Evolutionary conservation across 331 rosid species (phyloP).

Genomic region (Phaseolus coccineus): DNA sequence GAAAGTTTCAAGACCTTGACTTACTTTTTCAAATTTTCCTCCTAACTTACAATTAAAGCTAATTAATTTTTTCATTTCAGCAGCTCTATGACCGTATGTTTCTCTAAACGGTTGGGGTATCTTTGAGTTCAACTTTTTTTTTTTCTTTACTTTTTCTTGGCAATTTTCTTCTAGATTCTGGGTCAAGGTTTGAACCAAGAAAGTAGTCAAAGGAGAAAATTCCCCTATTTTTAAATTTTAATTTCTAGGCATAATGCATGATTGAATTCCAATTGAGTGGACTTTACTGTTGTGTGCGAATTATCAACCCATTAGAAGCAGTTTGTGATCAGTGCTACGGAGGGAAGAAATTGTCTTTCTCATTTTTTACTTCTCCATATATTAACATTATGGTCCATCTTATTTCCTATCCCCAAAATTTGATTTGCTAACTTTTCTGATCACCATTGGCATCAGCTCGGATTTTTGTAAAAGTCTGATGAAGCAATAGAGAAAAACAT

Average conservation of each 20-base stretch:
- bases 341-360: slow-evolving; percentile 16
- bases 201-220: slow-evolving; percentile 16
- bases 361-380: slow-evolving; percentile 27
- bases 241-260: neutral
- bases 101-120: slow-evolving; percentile 1
- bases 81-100: neutral
- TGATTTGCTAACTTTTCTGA: slow-evolving; percentile 34
- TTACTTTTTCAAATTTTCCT: slow-evolving; percentile 46
- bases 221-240: neutral
- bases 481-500: slow-evolving; percentile 44
- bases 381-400: neutral
- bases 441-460: slow-evolving; percentile 20
- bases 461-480: slow-evolving; percentile 17
- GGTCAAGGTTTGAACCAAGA: slow-evolving; percentile 4
- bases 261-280: slow-evolving; percentile 21
- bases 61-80: slow-evolving; percentile 43
- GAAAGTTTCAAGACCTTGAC: neutral
- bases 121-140: slow-evolving; percentile 15
- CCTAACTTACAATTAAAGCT: slow-evolving; percentile 42
- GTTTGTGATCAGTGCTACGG: slow-evolving; percentile 18
- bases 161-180: slow-evolving; percentile 31
- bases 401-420: slow-evolving; percentile 22
- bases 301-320: slow-evolving; percentile 1
- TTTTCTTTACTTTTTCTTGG: neutral
- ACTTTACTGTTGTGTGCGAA: neutral